phyloP scores from a whole-genome alignment of 1,284 basidiomycete species.

The Kalmanozyma brasiliensis region DNA sequence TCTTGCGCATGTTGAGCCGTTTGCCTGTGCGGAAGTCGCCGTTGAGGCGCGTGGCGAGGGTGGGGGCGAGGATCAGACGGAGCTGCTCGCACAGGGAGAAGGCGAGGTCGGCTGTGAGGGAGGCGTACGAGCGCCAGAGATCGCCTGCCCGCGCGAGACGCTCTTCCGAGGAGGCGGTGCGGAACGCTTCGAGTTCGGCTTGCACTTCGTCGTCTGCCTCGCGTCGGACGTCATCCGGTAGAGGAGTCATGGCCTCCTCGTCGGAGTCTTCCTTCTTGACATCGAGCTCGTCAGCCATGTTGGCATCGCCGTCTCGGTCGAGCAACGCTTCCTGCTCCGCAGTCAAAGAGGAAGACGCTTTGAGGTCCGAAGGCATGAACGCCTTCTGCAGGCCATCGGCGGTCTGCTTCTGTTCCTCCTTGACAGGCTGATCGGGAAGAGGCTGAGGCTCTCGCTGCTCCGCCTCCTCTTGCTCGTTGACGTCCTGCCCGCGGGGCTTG shows the following conservation, averaged over 20 bases:
- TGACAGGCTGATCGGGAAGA: conserved; percentile 56
- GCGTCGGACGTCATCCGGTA: conserved; percentile 55
- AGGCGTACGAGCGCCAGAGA: conserved; percentile 90
- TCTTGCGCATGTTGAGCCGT: conserved; percentile 98
- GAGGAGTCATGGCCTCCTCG: conserved; percentile 52
- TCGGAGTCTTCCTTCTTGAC: conserved; percentile 69
- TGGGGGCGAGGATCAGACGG: conserved; percentile 94
- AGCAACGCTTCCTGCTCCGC: conserved; percentile 37
- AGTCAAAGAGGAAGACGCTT: conserved; percentile 22
- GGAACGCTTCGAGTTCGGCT: conserved; percentile 70
- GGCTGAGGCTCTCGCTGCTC: conserved; percentile 30
- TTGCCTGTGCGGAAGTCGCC: conserved; percentile 99
- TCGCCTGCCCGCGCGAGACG: conserved; percentile 75
- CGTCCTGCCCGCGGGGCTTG: conserved; percentile 66
- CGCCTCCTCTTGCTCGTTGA: conserved; percentile 28
- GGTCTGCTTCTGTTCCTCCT: conserved; percentile 64
- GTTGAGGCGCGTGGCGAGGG: conserved; percentile 89
- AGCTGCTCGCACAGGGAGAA: conserved; percentile 85
- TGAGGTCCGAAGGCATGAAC: conserved; percentile 58
- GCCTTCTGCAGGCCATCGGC: conserved; percentile 53
- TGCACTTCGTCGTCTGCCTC: conserved; percentile 62
- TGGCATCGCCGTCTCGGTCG: conserved; percentile 38
- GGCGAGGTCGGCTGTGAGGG: conserved; percentile 88
- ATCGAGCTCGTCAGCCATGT: conserved; percentile 72
- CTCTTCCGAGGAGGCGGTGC: conserved; percentile 74